Percentiles rank a stretch among this genome's conserved stretches.
phyloP scores from a whole-genome alignment of 176 grass and related monocot species.

The Zoysia japonica region DNA sequence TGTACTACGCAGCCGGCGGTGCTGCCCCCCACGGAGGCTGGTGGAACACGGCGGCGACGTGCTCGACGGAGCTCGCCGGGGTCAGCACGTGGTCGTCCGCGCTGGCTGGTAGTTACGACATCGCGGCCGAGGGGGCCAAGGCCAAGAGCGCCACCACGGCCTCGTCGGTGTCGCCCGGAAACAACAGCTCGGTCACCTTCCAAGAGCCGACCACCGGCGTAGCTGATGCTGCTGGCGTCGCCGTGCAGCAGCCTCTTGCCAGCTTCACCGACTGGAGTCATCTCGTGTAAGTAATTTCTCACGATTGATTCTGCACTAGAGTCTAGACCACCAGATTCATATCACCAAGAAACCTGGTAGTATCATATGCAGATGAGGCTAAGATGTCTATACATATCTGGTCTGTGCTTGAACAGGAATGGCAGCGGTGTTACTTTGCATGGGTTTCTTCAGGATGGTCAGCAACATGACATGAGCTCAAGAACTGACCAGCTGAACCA shows the following conservation, averaged over 20 bases:
- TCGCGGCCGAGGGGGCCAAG: conserved; percentile 32
- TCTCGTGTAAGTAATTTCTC: conserved; percentile 43
- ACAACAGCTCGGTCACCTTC: conserved; percentile 59
- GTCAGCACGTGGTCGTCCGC: conserved; percentile 37
- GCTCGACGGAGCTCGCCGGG: conserved; percentile 51
- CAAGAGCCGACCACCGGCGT: conserved; percentile 45
- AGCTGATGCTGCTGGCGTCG: conserved; percentile 9
- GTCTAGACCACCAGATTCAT: neutral
- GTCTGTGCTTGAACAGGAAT: conserved; percentile 12
- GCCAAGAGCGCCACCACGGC: conserved; percentile 46
- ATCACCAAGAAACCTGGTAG: neutral
- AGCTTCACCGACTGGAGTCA: conserved; percentile 49
- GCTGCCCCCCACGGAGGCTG: conserved; percentile 34
- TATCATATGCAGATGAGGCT: conserved; percentile 6
- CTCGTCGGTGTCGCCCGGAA: conserved; percentile 56
- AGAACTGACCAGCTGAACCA: conserved; percentile 36
- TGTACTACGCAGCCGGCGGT: conserved; percentile 35
- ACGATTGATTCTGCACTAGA: neutral
- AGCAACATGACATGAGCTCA: conserved; percentile 52
- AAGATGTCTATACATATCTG: neutral
- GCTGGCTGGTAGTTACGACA: conserved; percentile 36
- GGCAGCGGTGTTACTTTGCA: conserved; percentile 33
- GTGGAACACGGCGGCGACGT: conserved; percentile 48
- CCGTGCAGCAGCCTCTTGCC: neutral
- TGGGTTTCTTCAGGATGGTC: conserved; percentile 51